Evolutionary conservation across 2,329 filamentous ascomycete genomes (phyloP).

Genomic region (Remersonia thermophila): DNA sequence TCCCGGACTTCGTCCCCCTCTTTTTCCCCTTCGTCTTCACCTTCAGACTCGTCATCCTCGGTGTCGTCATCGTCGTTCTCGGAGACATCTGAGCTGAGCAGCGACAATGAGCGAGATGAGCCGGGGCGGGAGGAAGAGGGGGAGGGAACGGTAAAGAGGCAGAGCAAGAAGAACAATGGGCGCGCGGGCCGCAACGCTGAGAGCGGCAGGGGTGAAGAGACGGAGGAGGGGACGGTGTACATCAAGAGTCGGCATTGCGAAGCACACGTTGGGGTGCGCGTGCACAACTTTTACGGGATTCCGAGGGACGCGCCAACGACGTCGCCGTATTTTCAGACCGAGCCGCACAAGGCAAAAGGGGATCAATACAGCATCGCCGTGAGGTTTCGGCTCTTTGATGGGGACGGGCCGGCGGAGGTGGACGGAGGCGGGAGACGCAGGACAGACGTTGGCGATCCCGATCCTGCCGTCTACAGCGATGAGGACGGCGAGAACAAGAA

Average conservation of each 20-base stretch:
- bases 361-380: conserved; percentile 83
- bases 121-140: too few relatives aligned
- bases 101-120: too few relatives aligned
- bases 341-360: conserved; percentile 49
- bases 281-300: conserved; percentile 53
- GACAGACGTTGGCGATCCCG: neutral
- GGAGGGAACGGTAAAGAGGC: too few relatives aligned
- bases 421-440: conserved; percentile 1
- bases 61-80: too few relatives aligned
- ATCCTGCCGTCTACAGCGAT: conserved; percentile 15
- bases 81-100: too few relatives aligned
- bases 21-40: too few relatives aligned
- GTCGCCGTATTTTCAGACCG: conserved; percentile 64
- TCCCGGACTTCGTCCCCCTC: too few relatives aligned
- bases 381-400: conserved; percentile 56
- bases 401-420: too few relatives aligned
- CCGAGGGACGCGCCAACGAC: conserved; percentile 55
- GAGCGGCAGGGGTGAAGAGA: too few relatives aligned
- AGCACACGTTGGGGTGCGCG: conserved; percentile 59
- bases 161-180: too few relatives aligned
- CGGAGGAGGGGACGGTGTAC: conserved; percentile 33
- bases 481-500: conserved; percentile 1
- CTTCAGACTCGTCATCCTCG: too few relatives aligned
- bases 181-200: too few relatives aligned
- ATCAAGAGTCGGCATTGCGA: conserved; percentile 54